A percentile compares a stretch with the other conserved stretches of the same genome.
Conservation (phyloP, 495 filamentous ascomycete genomes). For the Diplogelasinospora grovesii region DNA sequence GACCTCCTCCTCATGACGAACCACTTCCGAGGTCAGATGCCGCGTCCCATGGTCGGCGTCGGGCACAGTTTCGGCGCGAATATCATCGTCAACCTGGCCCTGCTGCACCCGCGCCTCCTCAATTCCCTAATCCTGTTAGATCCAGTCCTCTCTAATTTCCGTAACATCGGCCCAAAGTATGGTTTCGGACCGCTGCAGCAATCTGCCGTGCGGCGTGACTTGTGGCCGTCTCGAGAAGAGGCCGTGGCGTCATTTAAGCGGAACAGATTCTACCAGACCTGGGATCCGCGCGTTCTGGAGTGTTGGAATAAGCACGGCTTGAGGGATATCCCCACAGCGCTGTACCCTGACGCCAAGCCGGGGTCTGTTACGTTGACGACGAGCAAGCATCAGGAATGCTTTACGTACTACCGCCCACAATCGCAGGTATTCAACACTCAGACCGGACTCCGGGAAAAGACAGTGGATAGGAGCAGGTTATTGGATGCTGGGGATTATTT, state of each 20-base stretch:
- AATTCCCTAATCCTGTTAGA: constrained; percentile 72
- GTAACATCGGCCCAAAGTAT: constrained; percentile 20
- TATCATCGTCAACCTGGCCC: constrained; percentile 53
- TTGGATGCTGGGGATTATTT: constrained; percentile 11
- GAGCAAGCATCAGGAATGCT: constrained; percentile 55
- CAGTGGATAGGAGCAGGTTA: constrained; percentile 9
- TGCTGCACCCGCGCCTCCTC: constrained; percentile 79
- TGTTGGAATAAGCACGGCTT: constrained; percentile 60
- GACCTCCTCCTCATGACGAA: constrained; percentile 88
- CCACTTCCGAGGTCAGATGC: constrained; percentile 73
- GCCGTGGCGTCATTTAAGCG: constrained; percentile 54
- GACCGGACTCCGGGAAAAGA: constrained; percentile 4
- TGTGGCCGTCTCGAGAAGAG: constrained; percentile 60
- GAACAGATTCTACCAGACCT: constrained; percentile 61
- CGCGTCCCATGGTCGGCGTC: constrained; percentile 78
- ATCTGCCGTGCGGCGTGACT: constrained; percentile 56
- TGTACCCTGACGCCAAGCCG: constrained; percentile 40
- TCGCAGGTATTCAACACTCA: constrained; percentile 25
- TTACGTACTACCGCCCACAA: constrained; percentile 44
- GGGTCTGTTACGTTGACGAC: constrained; percentile 50
- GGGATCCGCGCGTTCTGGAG: constrained; percentile 68
- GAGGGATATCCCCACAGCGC: constrained; percentile 40
- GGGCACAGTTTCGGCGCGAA: constrained; percentile 86
- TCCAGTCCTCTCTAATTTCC: constrained; percentile 52
- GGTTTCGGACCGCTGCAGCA: constrained; percentile 21